These are phyloP conservation scores for Dorcoceras hygrometricum DNA, from an alignment of 257 asterid species.

Conservation along the genomic window DNA sequence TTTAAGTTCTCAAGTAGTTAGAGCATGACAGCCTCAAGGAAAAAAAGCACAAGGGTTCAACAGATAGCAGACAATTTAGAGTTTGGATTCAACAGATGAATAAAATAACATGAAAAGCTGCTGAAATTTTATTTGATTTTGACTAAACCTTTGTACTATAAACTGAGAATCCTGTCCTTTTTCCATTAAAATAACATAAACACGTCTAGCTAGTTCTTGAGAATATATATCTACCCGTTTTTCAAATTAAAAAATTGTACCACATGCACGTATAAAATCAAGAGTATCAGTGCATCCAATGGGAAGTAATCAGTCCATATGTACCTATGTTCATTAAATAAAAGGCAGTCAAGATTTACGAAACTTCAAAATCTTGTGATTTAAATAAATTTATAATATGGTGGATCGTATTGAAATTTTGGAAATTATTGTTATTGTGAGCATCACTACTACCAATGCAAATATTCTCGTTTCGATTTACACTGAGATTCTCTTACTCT, in stretches of 20 bases:
- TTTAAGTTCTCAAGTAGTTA: not conserved
- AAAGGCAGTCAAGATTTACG: too few species aligned
- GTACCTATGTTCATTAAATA: too few species aligned
- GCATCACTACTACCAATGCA: not conserved
- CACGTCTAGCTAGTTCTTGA: not conserved
- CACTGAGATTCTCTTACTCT: not conserved
- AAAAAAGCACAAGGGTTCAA: slow-evolving; percentile 28
- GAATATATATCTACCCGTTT: not conserved
- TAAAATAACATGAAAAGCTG: slow-evolving; percentile 22
- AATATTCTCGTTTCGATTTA: not conserved
- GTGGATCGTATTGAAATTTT: too few species aligned
- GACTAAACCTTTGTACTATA: slow-evolving; percentile 38
- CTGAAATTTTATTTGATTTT: slow-evolving; percentile 31
- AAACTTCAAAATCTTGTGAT: too few species aligned
- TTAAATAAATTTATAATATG: too few species aligned
- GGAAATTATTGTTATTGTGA: too few species aligned
- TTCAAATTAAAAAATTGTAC: too few species aligned
- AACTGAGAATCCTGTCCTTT: slow-evolving; percentile 22
- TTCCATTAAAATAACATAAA: slow-evolving; percentile 1
- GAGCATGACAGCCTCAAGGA: not conserved
- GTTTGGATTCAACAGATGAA: slow-evolving; percentile 21
- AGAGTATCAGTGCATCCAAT: too few species aligned
- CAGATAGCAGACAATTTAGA: slow-evolving; percentile 36
- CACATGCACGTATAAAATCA: too few species aligned
- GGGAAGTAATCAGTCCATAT: too few species aligned